Evolutionary conservation across 371 early-diverging fungal species (phyloP).

Genomic region (Funneliformis caledonium): DNA sequence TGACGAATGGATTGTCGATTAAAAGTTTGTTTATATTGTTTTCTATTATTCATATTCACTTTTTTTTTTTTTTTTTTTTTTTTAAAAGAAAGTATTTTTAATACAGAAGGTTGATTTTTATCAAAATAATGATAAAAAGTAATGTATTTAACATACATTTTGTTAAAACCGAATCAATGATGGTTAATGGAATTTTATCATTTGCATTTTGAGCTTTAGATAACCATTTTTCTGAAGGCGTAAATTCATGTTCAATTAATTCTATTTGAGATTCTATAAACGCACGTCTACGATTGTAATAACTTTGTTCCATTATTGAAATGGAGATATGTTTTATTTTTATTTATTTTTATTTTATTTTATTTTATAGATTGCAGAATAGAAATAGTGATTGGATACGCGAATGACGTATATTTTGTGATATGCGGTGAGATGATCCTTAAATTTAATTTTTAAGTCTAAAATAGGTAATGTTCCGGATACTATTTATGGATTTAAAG

Average conservation of each 20-base stretch:
- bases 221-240: constrained; percentile 10
- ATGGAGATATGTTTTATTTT: too few species aligned
- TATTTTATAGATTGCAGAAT: too few species aligned
- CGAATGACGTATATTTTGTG: too few species aligned
- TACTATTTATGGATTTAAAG: too few species aligned
- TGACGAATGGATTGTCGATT: constrained; percentile 33
- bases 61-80: not conserved
- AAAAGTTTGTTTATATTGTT: constrained; percentile 19
- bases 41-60: constrained; percentile 28
- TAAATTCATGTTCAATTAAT: constrained; percentile 22
- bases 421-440: too few species aligned
- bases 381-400: too few species aligned
- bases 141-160: not conserved
- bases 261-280: constrained; percentile 36
- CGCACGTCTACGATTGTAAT: constrained; percentile 20
- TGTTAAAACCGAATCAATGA: constrained; percentile 18
- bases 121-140: too few species aligned
- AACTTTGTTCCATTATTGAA: constrained; percentile 7
- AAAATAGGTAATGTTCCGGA: too few species aligned
- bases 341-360: too few species aligned
- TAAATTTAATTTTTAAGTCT: too few species aligned
- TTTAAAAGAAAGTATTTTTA: not conserved
- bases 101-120: not conserved
- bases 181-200: not conserved
- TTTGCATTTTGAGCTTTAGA: not conserved